Evolutionary conservation across 2,329 filamentous ascomycete species (phyloP), one percentile per base, ranked within the genome.

Genomic region (Neurospora sp.): DNA sequence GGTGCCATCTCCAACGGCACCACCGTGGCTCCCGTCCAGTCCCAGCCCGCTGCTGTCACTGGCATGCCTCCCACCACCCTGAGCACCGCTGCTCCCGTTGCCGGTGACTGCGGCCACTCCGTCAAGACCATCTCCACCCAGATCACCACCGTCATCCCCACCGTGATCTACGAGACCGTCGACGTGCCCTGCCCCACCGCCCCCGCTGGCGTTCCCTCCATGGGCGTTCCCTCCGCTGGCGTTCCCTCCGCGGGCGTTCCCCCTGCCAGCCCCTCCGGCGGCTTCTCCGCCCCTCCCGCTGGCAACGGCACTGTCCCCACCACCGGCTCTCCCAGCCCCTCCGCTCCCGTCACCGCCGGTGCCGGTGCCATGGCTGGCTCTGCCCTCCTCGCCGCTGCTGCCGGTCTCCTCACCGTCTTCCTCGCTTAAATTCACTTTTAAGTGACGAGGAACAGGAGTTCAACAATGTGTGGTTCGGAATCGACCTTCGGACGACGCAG

Each of bases 61-160:
- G 68, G 75, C 62, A 71, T 75, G 66, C 72, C 74, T 66, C 70
- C 75, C 70, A 70, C 75, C 66, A 70, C 73, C 69, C 62, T 73
- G 66, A 72, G 72, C 73, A 75, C 73, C 38, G 69, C 52, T 52
- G 68, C 58, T 68, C 70, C 67, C 38, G 73, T 71, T 68, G 74
- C 76, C 66, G 75, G 78, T 67, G 76, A 73, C 73, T 78, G 76
- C 67, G 77, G 76, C 77, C 74, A 74, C 78, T 82, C 82, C 67
- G 82, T 86, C 78, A 81, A 81, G 77, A 83, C 84, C 77, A 83
- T 86, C 81, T 85, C 84, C 78, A 86, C 84, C 81, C 83, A 79
- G 74, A 81, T 85, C 81, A 86, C 85, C 79, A 87, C 84, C 72
- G 84, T 86, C 76, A 77, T 86, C 78, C 85, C 84, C 76, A 83